Conservation (phyloP, 352 stramenopile species). For the Phytophthora chlamydospora region DNA sequence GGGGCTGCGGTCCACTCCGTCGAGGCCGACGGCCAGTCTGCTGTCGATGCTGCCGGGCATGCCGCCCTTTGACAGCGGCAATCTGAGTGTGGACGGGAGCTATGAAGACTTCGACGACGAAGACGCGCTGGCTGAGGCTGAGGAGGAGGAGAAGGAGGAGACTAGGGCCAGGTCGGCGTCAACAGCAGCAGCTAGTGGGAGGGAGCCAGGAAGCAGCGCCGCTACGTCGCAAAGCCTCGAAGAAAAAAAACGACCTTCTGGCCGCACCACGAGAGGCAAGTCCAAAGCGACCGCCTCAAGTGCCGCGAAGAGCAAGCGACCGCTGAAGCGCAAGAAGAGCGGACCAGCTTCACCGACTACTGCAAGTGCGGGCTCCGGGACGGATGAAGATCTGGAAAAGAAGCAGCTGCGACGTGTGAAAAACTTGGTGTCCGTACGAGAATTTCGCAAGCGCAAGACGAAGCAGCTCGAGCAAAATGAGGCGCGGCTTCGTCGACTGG, state of each 20-base stretch:
- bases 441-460: conserved; percentile 81
- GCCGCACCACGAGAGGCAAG: conserved; percentile 19
- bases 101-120: conserved; percentile 32
- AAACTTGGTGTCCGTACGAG: conserved; percentile 75
- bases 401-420: conserved; percentile 74
- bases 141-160: conserved; percentile 13
- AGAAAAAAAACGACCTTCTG: conserved; percentile 9
- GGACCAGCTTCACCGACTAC: conserved; percentile 12
- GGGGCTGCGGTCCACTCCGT: conserved; percentile 13
- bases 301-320: conserved; percentile 22
- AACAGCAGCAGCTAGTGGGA: neutral
- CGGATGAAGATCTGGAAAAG: conserved; percentile 50
- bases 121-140: conserved; percentile 4
- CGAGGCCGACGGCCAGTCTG: conserved; percentile 6
- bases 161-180: neutral
- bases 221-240: conserved; percentile 1
- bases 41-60: conserved; percentile 18
- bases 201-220: conserved; percentile 8
- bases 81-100: conserved; percentile 26
- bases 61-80: conserved; percentile 7
- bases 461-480: conserved; percentile 81
- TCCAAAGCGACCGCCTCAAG: conserved; percentile 1
- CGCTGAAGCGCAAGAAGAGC: conserved; percentile 40
- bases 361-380: conserved; percentile 9
- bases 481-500: conserved; percentile 56